These are phyloP conservation scores for Suillus hirtellus DNA, from an alignment of 768 basidiomycete genomes.

Conservation along the genomic window DNA sequence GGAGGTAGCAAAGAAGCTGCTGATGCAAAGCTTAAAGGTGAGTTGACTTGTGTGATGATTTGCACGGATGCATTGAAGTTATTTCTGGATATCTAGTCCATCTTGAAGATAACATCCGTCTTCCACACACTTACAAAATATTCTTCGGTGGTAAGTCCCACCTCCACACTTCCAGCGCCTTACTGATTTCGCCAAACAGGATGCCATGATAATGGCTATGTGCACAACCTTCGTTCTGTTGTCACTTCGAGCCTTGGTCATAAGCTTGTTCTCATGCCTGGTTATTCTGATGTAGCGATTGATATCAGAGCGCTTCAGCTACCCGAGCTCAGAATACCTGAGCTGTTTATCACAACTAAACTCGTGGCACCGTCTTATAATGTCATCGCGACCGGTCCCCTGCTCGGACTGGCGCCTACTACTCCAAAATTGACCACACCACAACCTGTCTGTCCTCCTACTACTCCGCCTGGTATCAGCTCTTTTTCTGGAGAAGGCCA, in stretches of 20 bases:
- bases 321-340: slow-evolving; percentile 52
- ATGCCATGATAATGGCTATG: slow-evolving; percentile 75
- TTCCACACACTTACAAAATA: slow-evolving; percentile 65
- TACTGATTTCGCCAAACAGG: slow-evolving; percentile 37
- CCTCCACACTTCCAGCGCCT: slow-evolving; percentile 7
- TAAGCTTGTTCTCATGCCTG: slow-evolving; percentile 65
- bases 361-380: slow-evolving; percentile 35
- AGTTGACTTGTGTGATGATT: slow-evolving; percentile 6
- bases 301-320: slow-evolving; percentile 59
- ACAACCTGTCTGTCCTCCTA: slow-evolving; percentile 2
- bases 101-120: slow-evolving; percentile 43
- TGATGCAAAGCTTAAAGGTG: slow-evolving; percentile 76
- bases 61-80: slow-evolving; percentile 5
- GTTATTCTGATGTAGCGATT: slow-evolving; percentile 60
- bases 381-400: slow-evolving; percentile 25
- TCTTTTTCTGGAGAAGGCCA: slow-evolving; percentile 16
- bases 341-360: slow-evolving; percentile 63
- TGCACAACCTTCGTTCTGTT: slow-evolving; percentile 58
- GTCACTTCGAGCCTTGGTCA: slow-evolving; percentile 64
- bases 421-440: slow-evolving; percentile 17
- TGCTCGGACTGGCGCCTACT: slow-evolving; percentile 24
- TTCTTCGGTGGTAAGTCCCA: slow-evolving; percentile 59
- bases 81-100: slow-evolving; percentile 31
- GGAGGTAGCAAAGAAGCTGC: slow-evolving; percentile 73
- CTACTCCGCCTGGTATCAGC: slow-evolving; percentile 8